These are phyloP conservation scores for Hypericum androsaemum DNA, from an alignment of 345 rosid species.

Conservation along the genomic window DNA sequence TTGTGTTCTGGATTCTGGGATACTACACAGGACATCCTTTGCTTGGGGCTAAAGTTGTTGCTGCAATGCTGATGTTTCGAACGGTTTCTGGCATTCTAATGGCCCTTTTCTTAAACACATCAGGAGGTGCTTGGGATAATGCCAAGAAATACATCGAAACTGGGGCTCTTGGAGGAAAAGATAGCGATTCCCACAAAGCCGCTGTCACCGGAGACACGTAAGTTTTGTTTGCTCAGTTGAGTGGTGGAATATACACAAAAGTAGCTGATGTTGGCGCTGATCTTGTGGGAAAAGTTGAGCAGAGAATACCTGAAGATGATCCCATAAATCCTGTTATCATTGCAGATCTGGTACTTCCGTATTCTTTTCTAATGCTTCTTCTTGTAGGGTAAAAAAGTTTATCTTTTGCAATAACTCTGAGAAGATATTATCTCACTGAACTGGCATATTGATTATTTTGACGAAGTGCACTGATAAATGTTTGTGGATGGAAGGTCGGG, in stretches of 20 bases:
- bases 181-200: conserved; percentile 94
- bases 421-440: too few relatives aligned
- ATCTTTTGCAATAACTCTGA: too few relatives aligned
- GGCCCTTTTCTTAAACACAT: conserved; percentile 97
- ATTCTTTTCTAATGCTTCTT: too few relatives aligned
- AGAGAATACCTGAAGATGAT: too few relatives aligned
- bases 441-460: neutral
- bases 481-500: conserved; percentile 53
- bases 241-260: conserved; percentile 74
- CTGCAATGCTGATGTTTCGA: too few relatives aligned
- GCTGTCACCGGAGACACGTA: conserved; percentile 94
- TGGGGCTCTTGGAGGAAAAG: conserved; percentile 96
- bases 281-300: too few relatives aligned
- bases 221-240: conserved; percentile 84
- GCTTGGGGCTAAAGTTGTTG: too few relatives aligned
- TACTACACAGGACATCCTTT: conserved; percentile 77
- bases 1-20: conserved; percentile 75
- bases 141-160: conserved; percentile 92
- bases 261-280: conserved; percentile 91
- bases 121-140: too few relatives aligned
- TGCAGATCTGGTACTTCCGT: too few relatives aligned
- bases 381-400: too few relatives aligned
- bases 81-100: conserved; percentile 95
- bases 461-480: neutral
- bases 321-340: too few relatives aligned